Evolutionary conservation across 2,329 filamentous ascomycete genomes (phyloP).

Genomic region (Monosporascus sp.): DNA sequence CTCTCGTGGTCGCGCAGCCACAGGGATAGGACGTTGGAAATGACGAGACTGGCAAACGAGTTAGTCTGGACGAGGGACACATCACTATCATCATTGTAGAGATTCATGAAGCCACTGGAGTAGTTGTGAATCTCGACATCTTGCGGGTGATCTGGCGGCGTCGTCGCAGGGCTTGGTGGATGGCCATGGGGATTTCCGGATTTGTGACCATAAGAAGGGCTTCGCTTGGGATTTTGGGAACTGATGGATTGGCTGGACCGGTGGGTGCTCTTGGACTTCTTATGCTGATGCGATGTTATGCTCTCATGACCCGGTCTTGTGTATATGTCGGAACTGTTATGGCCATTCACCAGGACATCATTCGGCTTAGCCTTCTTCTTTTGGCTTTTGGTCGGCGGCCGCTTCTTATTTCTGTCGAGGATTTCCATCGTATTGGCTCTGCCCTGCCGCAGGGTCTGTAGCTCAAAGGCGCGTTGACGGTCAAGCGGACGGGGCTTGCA

Average conservation of each 20-base stretch:
- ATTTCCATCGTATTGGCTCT: slow-evolving; percentile 37
- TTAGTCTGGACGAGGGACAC: slow-evolving; percentile 64
- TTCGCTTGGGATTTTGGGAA: slow-evolving; percentile 61
- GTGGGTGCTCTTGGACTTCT: slow-evolving; percentile 79
- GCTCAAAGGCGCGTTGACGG: slow-evolving; percentile 67
- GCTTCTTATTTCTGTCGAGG: slow-evolving; percentile 67
- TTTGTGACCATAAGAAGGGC: slow-evolving; percentile 60
- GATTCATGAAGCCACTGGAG: slow-evolving; percentile 68
- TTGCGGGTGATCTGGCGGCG: slow-evolving; percentile 60
- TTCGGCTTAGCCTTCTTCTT: slow-evolving; percentile 82
- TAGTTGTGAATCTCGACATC: slow-evolving; percentile 64
- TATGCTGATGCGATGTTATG: slow-evolving; percentile 54
- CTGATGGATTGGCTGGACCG: slow-evolving; percentile 71
- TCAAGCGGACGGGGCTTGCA: slow-evolving; percentile 78
- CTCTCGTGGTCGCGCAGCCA: slow-evolving; percentile 75
- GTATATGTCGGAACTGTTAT: slow-evolving; percentile 53
- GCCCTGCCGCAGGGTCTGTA: slow-evolving; percentile 57
- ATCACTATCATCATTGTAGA: slow-evolving; percentile 60
- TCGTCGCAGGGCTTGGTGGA: slow-evolving; percentile 71
- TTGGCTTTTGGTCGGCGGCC: slow-evolving; percentile 72
- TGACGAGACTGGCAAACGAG: slow-evolving; percentile 68
- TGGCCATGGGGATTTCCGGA: slow-evolving; percentile 52
- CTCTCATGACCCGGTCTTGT: slow-evolving; percentile 42
- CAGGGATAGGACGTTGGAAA: slow-evolving; percentile 67
- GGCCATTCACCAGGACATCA: slow-evolving; percentile 64